phyloP scores from a whole-genome alignment of 352 stramenopile genomes.

The Pythium dissimile region DNA sequence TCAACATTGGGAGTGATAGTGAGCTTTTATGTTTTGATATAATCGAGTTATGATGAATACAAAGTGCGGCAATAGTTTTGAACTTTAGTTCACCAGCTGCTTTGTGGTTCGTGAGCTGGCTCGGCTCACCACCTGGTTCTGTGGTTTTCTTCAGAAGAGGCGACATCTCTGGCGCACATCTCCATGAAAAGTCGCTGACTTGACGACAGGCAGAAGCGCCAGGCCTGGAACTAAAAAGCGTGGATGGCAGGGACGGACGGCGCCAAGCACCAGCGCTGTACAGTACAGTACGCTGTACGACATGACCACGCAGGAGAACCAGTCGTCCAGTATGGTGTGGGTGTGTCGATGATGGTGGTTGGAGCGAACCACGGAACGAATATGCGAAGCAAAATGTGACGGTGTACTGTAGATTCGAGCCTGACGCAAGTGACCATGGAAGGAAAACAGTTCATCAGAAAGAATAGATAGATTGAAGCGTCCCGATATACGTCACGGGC shows the following conservation, averaged over 20 bases:
- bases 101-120: neutral
- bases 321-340: no score
- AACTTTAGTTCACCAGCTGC: neutral
- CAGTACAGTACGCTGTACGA: no score
- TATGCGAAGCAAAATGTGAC: neutral
- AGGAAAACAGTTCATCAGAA: neutral
- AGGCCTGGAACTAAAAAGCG: neutral
- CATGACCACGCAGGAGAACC: no score
- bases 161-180: neutral
- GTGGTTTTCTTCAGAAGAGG: neutral
- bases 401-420: neutral
- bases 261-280: no score
- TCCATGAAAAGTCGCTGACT: neutral
- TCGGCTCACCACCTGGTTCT: neutral
- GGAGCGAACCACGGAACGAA: neutral
- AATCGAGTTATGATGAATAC: no score
- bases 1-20: neutral
- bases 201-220: neutral
- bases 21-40: neutral
- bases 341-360: no score
- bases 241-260: no score
- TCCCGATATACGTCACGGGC: no score
- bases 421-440: neutral
- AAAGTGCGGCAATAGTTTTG: no score
- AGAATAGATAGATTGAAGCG: neutral